Evolutionary conservation across 139 green algal genomes (phyloP).

Genomic region (Chlamydomonas sp.): DNA sequence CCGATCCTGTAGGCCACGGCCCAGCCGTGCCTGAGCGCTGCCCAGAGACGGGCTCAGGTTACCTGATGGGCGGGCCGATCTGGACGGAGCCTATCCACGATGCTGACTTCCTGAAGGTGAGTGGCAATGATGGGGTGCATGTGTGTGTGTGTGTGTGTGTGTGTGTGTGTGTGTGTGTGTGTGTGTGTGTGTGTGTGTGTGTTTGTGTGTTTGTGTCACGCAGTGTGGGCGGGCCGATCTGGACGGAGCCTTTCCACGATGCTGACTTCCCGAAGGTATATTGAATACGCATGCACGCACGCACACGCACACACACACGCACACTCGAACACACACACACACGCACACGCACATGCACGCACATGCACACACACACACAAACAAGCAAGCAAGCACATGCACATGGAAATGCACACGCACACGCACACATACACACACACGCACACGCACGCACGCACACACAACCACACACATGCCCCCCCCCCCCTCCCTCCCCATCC

Average conservation of each 20-base stretch:
- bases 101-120: conserved; percentile 48
- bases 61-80: conserved; percentile 88
- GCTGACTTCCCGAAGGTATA: conserved; percentile 46
- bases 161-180: conserved; percentile 4
- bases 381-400: too few species aligned
- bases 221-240: conserved; percentile 91
- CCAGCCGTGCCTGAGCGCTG: conserved; percentile 61
- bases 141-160: not conserved
- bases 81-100: conserved; percentile 89
- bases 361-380: too few species aligned
- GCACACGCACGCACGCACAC: too few species aligned
- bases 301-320: not conserved
- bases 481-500: too few species aligned
- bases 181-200: not conserved
- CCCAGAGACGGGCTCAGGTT: conserved; percentile 61
- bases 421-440: too few species aligned
- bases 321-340: too few species aligned
- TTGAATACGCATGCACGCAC: not conserved
- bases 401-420: too few species aligned
- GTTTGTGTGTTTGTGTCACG: too few species aligned
- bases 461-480: too few species aligned
- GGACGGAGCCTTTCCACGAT: conserved; percentile 84
- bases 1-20: too few species aligned
- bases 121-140: conserved; percentile 6
- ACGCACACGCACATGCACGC: not conserved